phyloP scores from a whole-genome alignment of 106 monocot genomes.

The Amphibolis antarctica region DNA sequence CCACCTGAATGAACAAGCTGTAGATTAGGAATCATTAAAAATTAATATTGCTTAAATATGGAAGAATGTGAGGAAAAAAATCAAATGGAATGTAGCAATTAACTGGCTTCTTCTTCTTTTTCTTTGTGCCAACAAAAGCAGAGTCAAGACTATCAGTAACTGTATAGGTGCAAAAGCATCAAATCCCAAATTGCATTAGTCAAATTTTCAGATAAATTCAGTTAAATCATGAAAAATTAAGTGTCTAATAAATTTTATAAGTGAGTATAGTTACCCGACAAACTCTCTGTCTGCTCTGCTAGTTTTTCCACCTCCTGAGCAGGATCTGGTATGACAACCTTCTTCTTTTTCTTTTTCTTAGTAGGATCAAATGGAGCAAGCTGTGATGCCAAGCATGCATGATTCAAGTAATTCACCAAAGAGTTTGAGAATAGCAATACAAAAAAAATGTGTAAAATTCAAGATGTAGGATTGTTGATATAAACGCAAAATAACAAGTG shows the following conservation, averaged over 20 bases:
- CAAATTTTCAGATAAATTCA: background rate
- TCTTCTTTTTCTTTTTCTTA: slow-evolving; percentile 35
- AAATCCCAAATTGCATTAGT: no score
- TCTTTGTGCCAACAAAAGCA: slow-evolving; percentile 79
- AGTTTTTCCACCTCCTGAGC: slow-evolving; percentile 18
- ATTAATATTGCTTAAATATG: background rate
- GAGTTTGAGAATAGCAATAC: background rate
- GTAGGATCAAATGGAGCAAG: slow-evolving; percentile 29
- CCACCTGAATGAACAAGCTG: slow-evolving; percentile 36
- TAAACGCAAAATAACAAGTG: no score
- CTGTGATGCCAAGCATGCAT: slow-evolving; percentile 1
- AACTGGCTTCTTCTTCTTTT: slow-evolving; percentile 96
- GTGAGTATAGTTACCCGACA: slow-evolving; percentile 9
- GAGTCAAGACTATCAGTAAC: slow-evolving; percentile 51
- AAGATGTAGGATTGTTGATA: background rate
- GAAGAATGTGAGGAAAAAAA: background rate
- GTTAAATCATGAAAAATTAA: background rate
- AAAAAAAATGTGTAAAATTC: no score
- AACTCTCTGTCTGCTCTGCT: slow-evolving; percentile 20
- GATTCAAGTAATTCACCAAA: background rate
- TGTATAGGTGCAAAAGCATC: slow-evolving; percentile 3
- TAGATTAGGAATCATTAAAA: background rate
- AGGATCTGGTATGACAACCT: slow-evolving; percentile 22
- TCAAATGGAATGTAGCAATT: slow-evolving; percentile 3
- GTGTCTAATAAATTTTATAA: background rate